Evolutionary conservation across 148 eudicot species (phyloP).

Genomic region (Vaccinium darrowii): DNA sequence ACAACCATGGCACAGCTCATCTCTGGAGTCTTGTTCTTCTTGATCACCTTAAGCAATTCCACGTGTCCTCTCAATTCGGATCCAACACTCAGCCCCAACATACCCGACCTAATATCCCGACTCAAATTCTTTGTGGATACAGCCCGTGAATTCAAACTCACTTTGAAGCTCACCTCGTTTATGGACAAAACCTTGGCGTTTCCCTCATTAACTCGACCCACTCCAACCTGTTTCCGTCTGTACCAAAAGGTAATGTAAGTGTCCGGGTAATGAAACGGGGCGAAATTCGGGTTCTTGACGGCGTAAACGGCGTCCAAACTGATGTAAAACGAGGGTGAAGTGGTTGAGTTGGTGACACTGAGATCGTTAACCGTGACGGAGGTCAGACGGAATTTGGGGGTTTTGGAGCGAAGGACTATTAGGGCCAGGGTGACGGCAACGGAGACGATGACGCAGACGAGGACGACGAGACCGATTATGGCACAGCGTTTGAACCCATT

Average conservation of each 20-base stretch:
- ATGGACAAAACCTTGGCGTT: neutral
- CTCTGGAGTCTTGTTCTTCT: too few species aligned
- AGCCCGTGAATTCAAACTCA: conserved; percentile 1
- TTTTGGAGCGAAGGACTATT: neutral
- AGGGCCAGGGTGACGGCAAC: neutral
- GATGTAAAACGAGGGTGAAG: neutral
- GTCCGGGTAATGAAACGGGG: neutral
- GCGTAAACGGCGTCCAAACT: neutral
- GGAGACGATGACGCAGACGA: neutral
- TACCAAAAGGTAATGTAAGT: neutral
- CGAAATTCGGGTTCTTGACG: conserved; percentile 19
- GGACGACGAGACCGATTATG: neutral
- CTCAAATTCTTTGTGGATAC: neutral
- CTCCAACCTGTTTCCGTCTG: neutral
- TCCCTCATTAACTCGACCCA: neutral
- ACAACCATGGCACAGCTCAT: too few species aligned
- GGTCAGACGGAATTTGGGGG: neutral
- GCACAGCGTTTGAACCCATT: neutral
- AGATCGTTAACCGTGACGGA: neutral
- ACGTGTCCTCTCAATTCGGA: conserved; percentile 3
- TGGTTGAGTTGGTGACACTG: neutral
- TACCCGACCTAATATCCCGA: conserved; percentile 1
- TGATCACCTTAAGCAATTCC: too few species aligned
- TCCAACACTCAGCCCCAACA: conserved; percentile 12
- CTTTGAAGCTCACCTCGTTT: neutral